phyloP scores from a whole-genome alignment of 371 early-diverging fungal genomes.

The Enterocytospora artemiae region DNA sequence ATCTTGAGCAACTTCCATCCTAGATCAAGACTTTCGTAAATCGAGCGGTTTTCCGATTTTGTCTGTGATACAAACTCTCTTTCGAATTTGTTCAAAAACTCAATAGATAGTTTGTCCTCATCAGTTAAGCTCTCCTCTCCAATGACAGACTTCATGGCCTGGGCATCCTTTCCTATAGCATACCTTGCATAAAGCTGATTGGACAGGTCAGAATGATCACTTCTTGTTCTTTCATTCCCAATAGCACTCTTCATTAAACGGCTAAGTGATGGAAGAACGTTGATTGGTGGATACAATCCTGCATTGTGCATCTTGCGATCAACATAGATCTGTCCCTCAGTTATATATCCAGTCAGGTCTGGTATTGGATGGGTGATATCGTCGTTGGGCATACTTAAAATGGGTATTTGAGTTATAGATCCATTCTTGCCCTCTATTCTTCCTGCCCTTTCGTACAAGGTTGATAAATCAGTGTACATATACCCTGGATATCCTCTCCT shows the following conservation, averaged over 20 bases:
- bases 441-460: conserved; percentile 98
- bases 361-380: conserved; percentile 99
- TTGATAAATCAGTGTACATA: conserved; percentile 99
- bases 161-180: conserved; percentile 97
- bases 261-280: conserved; percentile 93
- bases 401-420: conserved; percentile 98
- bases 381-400: conserved; percentile 99
- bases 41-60: conserved; percentile 80
- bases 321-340: conserved; percentile 98
- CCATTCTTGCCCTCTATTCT: conserved; percentile 96
- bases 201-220: conserved; percentile 98
- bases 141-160: conserved; percentile 99
- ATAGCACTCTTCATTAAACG: conserved; percentile 99
- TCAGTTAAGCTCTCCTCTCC: conserved; percentile 96
- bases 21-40: conserved; percentile 86
- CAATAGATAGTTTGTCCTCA: conserved; percentile 91
- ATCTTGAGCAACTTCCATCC: conserved; percentile 96
- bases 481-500: conserved; percentile 99
- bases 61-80: conserved; percentile 90
- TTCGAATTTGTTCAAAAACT: conserved; percentile 97
- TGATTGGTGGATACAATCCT: conserved; percentile 99
- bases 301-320: conserved; percentile 97
- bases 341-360: conserved; percentile 99
- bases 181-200: conserved; percentile 99
- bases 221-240: conserved; percentile 94